Base-by-base conservation (phyloP, 306 rosid genomes). In the Pyrus pyrifolia region DNA sequence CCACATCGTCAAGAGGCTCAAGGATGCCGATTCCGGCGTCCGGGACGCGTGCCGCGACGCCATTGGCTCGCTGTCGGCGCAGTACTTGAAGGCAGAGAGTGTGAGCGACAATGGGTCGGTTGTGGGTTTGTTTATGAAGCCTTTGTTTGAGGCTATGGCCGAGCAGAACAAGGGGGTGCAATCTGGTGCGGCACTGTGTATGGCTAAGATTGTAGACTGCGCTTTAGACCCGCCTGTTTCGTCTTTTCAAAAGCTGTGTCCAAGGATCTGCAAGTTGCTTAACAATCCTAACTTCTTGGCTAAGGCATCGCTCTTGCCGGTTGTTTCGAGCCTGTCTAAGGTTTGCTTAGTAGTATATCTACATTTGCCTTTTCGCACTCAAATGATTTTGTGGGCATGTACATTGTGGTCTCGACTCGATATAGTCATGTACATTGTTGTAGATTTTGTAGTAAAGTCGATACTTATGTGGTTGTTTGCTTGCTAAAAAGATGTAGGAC, bases 91-190 rank as follows among this genome's bases (percentile, higher is more conserved):
- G 70, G 84, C 82, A 3, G 78, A 62, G 11, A 80, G 69, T 0
- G 78, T 19, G 0, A 84, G 61, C 45, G 91, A 81, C 7, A 79
- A 81, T 67, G 85, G 93, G 17, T 79, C 96, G 0, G 84, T 90
- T 49, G 98, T 91, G 77, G 93, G 87, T 4, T 61, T 96, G 86
- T 96, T 96, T 76, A 97, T 89, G 82, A 89, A 84, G 88, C 99
- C 99, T 11, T 60, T 96, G 83, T 91, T 91, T 72, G 99, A 96
- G 86, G 96, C 98, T 0, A 96, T 96, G 99, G 90, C 86, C 29
- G 99, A 96, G 80, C 98, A 92, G 87, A 91, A 84, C 84, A 96
- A 92, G 55, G 88, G 70, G 18, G 96, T 91, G 62, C 99, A 96
- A 77, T 87, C 90, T 14, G 98, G 97, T 60, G 99, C 99, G 1